These are phyloP conservation scores for Triticum timopheevii DNA, from an alignment of 176 grass and related monocot species.

Conservation along the genomic window DNA sequence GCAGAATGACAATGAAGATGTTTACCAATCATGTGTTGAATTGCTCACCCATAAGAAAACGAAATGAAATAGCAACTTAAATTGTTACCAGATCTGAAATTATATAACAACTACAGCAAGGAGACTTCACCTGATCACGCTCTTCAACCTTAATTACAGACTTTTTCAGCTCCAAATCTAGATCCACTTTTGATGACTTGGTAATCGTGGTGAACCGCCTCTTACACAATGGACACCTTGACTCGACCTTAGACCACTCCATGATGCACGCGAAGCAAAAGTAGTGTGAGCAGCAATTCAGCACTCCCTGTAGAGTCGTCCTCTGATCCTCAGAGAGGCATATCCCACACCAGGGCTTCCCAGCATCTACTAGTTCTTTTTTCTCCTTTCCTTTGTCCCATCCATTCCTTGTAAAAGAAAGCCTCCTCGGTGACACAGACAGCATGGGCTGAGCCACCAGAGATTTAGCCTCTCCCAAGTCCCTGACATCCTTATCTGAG, in stretches of 20 bases:
- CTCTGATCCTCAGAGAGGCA: constrained; percentile 82
- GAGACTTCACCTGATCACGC: constrained; percentile 78
- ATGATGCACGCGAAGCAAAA: constrained; percentile 92
- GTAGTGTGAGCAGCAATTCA: constrained; percentile 90
- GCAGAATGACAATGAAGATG: constrained; percentile 19
- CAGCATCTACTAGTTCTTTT: constrained; percentile 42
- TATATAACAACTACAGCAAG: constrained; percentile 10
- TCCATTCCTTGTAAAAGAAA: constrained; percentile 32
- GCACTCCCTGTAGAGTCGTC: constrained; percentile 59
- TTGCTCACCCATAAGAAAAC: constrained; percentile 5
- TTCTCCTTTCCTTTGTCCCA: constrained; percentile 75
- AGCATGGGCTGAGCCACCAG: constrained; percentile 37
- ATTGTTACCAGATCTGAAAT: constrained; percentile 18
- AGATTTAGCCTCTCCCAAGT: constrained; percentile 17
- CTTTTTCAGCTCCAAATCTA: constrained; percentile 45
- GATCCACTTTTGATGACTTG: constrained; percentile 68
- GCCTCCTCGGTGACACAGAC: constrained; percentile 36
- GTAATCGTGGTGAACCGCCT: constrained; percentile 81
- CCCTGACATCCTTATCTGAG: constrained; percentile 62
- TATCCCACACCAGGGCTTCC: constrained; percentile 69
- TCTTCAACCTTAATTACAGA: constrained; percentile 72
- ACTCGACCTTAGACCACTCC: constrained; percentile 95
- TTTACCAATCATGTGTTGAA: constrained; percentile 1
- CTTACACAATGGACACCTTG: constrained; percentile 89
- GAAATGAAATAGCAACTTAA: background rate